Conservation (phyloP, 257 asterid species). For the Mentha longifolia region DNA sequence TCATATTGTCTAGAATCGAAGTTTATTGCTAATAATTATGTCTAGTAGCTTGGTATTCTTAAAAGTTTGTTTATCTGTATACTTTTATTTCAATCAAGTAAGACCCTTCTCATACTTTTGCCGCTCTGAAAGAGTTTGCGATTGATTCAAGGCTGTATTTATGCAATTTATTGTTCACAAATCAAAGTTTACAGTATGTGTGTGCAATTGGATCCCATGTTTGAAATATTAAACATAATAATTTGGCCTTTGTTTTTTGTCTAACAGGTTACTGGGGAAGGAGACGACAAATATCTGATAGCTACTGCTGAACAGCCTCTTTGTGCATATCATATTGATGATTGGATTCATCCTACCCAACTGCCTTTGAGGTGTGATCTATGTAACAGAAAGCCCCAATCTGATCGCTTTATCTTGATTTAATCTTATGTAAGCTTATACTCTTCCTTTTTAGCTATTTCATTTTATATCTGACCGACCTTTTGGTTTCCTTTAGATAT, state of each 20-base stretch:
- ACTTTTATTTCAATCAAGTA: constrained; percentile 7
- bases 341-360: constrained; percentile 90
- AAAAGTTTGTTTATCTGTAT: neutral
- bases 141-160: neutral
- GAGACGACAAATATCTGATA: constrained; percentile 92
- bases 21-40: neutral
- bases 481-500: constrained; percentile 51
- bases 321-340: constrained; percentile 89
- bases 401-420: neutral
- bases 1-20: neutral
- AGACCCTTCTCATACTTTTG: neutral
- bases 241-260: constrained; percentile 32
- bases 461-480: constrained; percentile 11
- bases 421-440: constrained; percentile 19
- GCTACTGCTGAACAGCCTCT: constrained; percentile 98
- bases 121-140: neutral
- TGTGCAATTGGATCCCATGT: neutral
- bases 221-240: constrained; percentile 2
- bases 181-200: neutral
- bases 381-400: neutral
- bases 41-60: constrained; percentile 6
- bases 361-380: constrained; percentile 69
- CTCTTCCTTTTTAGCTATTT: neutral
- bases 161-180: neutral
- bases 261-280: constrained; percentile 91